These are phyloP conservation scores for Umbelopsis sp. DNA, from an alignment of 192 early-diverging fungal species.

Conservation along the genomic window DNA sequence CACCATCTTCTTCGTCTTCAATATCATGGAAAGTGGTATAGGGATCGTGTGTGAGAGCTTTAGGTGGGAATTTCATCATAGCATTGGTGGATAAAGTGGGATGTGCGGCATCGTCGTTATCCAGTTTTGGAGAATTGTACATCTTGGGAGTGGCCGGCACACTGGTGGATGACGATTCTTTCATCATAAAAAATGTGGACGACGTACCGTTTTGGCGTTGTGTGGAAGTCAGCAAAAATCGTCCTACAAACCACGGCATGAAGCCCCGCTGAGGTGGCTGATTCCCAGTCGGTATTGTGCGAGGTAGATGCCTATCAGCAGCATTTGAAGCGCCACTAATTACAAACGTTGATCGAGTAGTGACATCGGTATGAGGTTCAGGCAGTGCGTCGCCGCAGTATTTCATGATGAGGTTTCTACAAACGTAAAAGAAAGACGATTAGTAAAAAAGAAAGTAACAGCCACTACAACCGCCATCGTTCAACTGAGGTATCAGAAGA, in stretches of 20 bases:
- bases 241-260: conserved; percentile 11
- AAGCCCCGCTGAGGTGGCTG: background rate
- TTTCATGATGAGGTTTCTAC: conserved; percentile 5
- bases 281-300: background rate
- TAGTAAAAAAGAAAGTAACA: background rate
- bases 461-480: background rate
- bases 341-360: background rate
- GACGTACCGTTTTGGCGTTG: conserved; percentile 7
- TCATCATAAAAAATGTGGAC: conserved; percentile 10
- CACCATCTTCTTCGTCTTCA: background rate
- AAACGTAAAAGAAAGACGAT: background rate
- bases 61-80: conserved; percentile 10
- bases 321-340: background rate
- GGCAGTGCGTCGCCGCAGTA: background rate
- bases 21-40: conserved; percentile 12
- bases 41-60: conserved; percentile 5
- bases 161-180: background rate
- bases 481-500: no score
- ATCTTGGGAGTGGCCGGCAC: background rate
- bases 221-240: conserved; percentile 7
- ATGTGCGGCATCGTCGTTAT: background rate
- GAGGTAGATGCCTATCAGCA: background rate
- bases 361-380: background rate
- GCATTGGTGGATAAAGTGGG: conserved; percentile 10
- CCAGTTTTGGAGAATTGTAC: conserved; percentile 1